Conservation (phyloP, 1,139 yeast species). For the Blastobotrys serpentis region DNA sequence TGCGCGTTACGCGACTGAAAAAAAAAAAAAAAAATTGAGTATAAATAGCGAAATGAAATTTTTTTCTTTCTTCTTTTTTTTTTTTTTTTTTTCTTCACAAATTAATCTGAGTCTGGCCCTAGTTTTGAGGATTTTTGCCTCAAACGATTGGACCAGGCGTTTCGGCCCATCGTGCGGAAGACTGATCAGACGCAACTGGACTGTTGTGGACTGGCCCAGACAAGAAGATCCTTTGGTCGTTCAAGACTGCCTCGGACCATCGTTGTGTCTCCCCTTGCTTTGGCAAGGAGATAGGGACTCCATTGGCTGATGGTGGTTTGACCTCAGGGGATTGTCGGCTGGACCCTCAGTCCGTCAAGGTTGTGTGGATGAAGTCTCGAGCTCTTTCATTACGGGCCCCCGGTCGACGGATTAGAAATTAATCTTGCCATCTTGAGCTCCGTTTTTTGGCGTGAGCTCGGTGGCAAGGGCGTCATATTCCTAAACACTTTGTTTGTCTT, state of each 20-base stretch:
- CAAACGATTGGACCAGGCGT: constrained; percentile 9
- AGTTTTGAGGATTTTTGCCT: constrained; percentile 11
- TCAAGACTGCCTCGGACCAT: constrained; percentile 25
- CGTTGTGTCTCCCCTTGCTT: constrained; percentile 31
- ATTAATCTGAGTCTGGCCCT: constrained; percentile 13
- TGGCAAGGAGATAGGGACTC: constrained; percentile 32
- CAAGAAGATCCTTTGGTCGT: constrained; percentile 24
- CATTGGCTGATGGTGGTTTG: constrained; percentile 25
- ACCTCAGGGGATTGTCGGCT: constrained; percentile 11
- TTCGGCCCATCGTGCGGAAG: constrained; percentile 37
- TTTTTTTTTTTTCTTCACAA: not conserved
- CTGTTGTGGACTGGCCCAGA: not conserved
- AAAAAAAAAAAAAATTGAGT: no score
- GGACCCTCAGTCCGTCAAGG: constrained; percentile 12
- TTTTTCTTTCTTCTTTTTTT: constrained; percentile 8
- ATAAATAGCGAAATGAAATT: no score
- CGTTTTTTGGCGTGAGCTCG: constrained; percentile 38
- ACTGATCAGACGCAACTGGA: constrained; percentile 14
- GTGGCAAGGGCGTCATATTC: constrained; percentile 71
- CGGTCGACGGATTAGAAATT: constrained; percentile 43
- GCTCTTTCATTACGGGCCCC: constrained; percentile 32
- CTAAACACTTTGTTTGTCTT: constrained; percentile 61
- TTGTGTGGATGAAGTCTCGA: constrained; percentile 20
- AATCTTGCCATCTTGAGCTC: constrained; percentile 40
- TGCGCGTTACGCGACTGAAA: no score